A percentile compares a stretch with the other conserved stretches of the same genome.
Evolutionary conservation across 345 rosid genomes (phyloP).

Genomic region (Eucalyptus grandis): DNA sequence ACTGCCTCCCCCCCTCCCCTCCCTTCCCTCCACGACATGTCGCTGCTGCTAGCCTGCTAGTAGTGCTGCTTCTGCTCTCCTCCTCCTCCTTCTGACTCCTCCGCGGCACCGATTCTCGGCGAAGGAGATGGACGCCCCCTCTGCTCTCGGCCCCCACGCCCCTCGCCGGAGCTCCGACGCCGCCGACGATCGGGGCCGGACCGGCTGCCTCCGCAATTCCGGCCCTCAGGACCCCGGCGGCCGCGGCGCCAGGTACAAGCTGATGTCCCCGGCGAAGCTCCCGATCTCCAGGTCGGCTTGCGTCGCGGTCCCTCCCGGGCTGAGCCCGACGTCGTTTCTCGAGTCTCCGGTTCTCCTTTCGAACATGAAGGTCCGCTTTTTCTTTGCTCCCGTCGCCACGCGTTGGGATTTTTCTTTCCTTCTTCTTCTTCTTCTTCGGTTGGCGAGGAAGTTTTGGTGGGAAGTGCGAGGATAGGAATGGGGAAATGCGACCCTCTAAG

Average conservation of each 20-base stretch:
- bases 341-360: conserved; percentile 96
- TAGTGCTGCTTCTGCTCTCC: neutral
- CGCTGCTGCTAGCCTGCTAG: neutral
- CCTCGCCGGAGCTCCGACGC: conserved; percentile 2
- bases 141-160: neutral
- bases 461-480: neutral
- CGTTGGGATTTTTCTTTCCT: neutral
- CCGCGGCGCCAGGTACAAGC: conserved; percentile 79
- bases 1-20: neutral
- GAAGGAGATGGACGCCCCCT: neutral
- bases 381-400: neutral
- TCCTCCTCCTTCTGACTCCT: neutral
- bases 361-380: conserved; percentile 61
- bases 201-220: neutral
- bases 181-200: conserved; percentile 7
- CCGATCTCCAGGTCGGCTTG: conserved; percentile 90
- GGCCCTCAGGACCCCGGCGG: conserved; percentile 1
- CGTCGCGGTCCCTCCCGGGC: conserved; percentile 73
- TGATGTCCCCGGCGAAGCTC: conserved; percentile 95
- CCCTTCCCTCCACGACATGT: neutral
- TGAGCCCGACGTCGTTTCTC: conserved; percentile 86
- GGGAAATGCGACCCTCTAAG: neutral
- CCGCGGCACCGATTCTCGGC: neutral
- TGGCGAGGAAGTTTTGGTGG: neutral
- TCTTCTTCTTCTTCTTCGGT: neutral